Evolutionary conservation across 768 basidiomycete species (phyloP), one percentile per base, ranked within the genome.

Genomic region (Hypsizygus marmoreus): DNA sequence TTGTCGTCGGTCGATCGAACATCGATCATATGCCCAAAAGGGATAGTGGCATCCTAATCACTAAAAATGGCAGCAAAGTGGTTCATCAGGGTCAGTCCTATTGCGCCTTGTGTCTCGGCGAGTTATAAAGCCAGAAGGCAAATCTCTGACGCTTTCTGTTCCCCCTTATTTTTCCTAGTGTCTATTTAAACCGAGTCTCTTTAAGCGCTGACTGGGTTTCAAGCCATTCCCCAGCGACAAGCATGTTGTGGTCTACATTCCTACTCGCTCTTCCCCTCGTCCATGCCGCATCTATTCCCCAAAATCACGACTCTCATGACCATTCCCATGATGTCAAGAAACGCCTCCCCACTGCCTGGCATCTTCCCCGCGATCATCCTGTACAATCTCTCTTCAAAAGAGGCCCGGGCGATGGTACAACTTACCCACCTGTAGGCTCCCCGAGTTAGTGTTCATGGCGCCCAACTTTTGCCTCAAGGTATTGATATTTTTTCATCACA

Each of bases 341-440:
- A 49, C 50, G 58, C 2, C 68, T 77, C 10, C 71, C 75, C 22
- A 56, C 49, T 13, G 44, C 60, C 6, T 91, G 89, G 89, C 81
- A 77, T 58, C 90, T 89, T 40, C 58, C 66, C 33, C 59, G 71
- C 12, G 75, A 74, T 52, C 86, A 90, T 56, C 80, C 79, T 3
- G 80, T 74, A 7, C 73, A 86, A 59, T 43, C 55, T 34, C 71
- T 92, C 38, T 91, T 91, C 67, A 75, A 70, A 56, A 82, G 88
- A 41, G 75, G 60, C 0, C 54, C 63, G 9, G 61, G 63, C 9
- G 82, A 86, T 49, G 82, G 77, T 23, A 57, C 59, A 4, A 48
- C 47, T 45, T 86, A 83, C 55, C 61, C 82, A 23, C 53, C 67
- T 28, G 75, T 88, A 28, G 88, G 88, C 46, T 76, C 84, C 9